Conservation (phyloP, 139 green algal species). For the Helicosporidium sp. region DNA sequence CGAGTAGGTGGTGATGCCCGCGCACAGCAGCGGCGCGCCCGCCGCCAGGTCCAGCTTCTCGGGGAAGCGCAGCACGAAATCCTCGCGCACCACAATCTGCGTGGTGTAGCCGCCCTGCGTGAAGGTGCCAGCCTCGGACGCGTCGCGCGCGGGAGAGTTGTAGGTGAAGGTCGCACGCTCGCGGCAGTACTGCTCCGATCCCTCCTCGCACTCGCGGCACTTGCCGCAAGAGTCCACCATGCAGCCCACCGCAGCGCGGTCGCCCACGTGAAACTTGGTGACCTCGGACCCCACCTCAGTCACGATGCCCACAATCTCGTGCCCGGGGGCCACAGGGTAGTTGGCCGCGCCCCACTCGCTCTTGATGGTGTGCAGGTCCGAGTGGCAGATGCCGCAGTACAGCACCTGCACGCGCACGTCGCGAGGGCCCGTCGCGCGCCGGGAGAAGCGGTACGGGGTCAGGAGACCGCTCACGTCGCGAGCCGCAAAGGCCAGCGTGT, state of each 20-base stretch:
- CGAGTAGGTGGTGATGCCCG: conserved; percentile 50
- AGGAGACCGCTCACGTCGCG: conserved; percentile 26
- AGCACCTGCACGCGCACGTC: conserved; percentile 46
- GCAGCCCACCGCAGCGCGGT: conserved; percentile 54
- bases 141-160: conserved; percentile 31
- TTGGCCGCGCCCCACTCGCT: conserved; percentile 31
- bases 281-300: conserved; percentile 44
- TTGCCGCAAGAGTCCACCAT: conserved; percentile 48
- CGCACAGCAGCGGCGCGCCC: conserved; percentile 59
- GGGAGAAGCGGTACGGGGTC: conserved; percentile 31
- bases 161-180: conserved; percentile 43
- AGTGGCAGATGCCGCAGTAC: conserved; percentile 50
- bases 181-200: conserved; percentile 31
- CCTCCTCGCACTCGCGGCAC: conserved; percentile 16
- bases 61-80: conserved; percentile 30
- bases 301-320: conserved; percentile 72
- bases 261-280: conserved; percentile 49
- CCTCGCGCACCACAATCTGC: conserved; percentile 31
- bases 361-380: conserved; percentile 53
- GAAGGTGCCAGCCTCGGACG: no score
- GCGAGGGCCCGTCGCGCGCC: conserved; percentile 16
- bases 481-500: conserved; percentile 43
- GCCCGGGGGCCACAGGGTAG: conserved; percentile 28
- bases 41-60: conserved; percentile 34
- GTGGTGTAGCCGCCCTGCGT: conserved; percentile 57